Conservation (phyloP, 2,329 filamentous ascomycete species). For the Scleromitrula shiraiana region DNA sequence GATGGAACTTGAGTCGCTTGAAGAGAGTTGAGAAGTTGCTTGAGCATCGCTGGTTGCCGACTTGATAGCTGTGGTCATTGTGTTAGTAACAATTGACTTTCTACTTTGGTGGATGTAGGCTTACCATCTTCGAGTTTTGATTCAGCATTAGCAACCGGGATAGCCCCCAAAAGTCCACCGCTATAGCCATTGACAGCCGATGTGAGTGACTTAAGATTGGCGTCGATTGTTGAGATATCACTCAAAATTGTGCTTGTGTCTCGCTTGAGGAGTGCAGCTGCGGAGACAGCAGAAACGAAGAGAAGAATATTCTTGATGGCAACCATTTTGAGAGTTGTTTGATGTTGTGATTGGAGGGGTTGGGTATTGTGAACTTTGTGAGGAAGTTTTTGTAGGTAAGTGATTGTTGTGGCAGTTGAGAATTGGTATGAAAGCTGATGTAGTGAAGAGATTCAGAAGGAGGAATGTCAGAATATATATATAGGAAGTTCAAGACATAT, state of each 20-base stretch:
- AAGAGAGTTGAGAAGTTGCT: slow-evolving; percentile 9
- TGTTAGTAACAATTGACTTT: not conserved
- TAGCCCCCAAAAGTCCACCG: slow-evolving; percentile 10
- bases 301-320: slow-evolving; percentile 15
- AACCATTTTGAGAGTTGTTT: slow-evolving; percentile 12
- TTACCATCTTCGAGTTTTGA: slow-evolving; percentile 8
- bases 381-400: no score
- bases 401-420: no score
- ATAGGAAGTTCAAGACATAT: no score
- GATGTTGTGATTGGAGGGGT: not conserved
- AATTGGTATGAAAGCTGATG: no score
- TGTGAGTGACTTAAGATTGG: slow-evolving; percentile 39
- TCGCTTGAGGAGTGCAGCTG: slow-evolving; percentile 11
- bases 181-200: slow-evolving; percentile 34
- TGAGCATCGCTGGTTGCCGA: slow-evolving; percentile 5
- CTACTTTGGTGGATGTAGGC: not conserved
- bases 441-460: no score
- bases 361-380: no score
- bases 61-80: not conserved
- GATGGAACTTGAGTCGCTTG: slow-evolving; percentile 11
- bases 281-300: slow-evolving; percentile 11
- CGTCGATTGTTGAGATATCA: slow-evolving; percentile 33
- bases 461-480: no score
- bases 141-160: slow-evolving; percentile 9
- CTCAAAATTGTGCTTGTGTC: slow-evolving; percentile 9